A percentile compares a stretch with the other conserved stretches of the same genome.
Evolutionary conservation across 768 basidiomycete genomes (phyloP).

Genomic region (Tricholomella constricta): DNA sequence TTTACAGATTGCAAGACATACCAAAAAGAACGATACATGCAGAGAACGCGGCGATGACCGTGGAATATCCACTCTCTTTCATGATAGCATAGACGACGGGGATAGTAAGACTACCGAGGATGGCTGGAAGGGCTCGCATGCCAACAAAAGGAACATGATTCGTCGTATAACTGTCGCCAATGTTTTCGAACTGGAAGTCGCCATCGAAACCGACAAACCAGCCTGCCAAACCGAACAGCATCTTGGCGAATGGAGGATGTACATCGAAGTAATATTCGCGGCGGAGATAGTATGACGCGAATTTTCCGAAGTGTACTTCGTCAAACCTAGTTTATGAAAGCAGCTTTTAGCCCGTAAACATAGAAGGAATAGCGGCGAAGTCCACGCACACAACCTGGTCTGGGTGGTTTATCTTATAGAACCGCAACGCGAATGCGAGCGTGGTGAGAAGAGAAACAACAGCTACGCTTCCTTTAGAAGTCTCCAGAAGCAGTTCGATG

Average conservation of each 20-base stretch:
- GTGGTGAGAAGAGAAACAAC: conserved; percentile 68
- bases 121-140: conserved; percentile 89
- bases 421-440: conserved; percentile 80
- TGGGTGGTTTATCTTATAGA: conserved; percentile 93
- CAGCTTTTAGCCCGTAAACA: neutral
- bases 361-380: neutral
- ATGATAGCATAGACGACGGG: conserved; percentile 94
- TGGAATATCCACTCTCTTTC: conserved; percentile 97
- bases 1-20: conserved; percentile 38
- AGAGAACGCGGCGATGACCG: conserved; percentile 87
- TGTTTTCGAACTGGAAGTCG: conserved; percentile 89
- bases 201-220: conserved; percentile 98
- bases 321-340: conserved; percentile 66
- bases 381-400: conserved; percentile 88
- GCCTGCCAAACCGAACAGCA: conserved; percentile 90
- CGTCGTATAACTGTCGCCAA: conserved; percentile 89
- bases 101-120: conserved; percentile 87
- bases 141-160: conserved; percentile 93
- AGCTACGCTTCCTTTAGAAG: conserved; percentile 58
- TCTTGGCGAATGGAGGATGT: conserved; percentile 95
- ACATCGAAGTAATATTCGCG: conserved; percentile 99
- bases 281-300: conserved; percentile 90
- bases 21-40: conserved; percentile 87
- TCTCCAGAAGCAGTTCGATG: conserved; percentile 64
- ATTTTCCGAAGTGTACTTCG: conserved; percentile 98